phyloP scores from a whole-genome alignment of 1,284 basidiomycete genomes.

The Marasmius tenuissimus region DNA sequence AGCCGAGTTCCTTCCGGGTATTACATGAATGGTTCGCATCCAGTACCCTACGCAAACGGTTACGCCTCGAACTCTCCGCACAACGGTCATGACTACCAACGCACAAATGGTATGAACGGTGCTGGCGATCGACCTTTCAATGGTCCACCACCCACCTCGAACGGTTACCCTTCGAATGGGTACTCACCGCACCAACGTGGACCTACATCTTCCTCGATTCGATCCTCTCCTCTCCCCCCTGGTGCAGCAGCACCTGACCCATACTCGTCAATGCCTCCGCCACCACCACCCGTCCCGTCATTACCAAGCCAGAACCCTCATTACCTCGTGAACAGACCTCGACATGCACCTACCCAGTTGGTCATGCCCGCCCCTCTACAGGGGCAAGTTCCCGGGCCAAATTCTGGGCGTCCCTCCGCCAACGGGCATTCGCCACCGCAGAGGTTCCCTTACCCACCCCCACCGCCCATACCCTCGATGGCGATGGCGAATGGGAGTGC shows the following conservation, averaged over 20 bases:
- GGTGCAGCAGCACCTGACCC: not conserved
- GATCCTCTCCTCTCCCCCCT: not conserved
- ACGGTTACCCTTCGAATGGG: not conserved
- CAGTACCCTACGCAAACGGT: too few species aligned
- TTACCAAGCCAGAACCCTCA: not conserved
- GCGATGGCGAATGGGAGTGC: not conserved
- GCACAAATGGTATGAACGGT: not conserved
- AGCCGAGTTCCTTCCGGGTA: too few species aligned
- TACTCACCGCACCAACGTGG: not conserved
- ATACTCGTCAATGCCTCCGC: not conserved
- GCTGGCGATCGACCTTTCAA: too few species aligned
- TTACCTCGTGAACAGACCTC: constrained; percentile 22
- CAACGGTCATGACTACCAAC: not conserved
- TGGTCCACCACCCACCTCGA: not conserved
- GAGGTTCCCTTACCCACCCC: constrained; percentile 1
- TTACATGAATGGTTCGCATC: too few species aligned
- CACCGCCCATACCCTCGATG: not conserved
- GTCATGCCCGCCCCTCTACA: constrained; percentile 68
- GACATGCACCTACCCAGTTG: constrained; percentile 57
- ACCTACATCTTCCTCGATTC: not conserved
- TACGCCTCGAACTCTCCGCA: not conserved
- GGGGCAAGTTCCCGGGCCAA: not conserved
- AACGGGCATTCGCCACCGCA: not conserved
- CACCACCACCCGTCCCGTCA: not conserved
- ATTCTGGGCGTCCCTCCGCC: not conserved